Evolutionary conservation across 352 stramenopile genomes (phyloP).

Genomic region (Pythium periplocum): DNA sequence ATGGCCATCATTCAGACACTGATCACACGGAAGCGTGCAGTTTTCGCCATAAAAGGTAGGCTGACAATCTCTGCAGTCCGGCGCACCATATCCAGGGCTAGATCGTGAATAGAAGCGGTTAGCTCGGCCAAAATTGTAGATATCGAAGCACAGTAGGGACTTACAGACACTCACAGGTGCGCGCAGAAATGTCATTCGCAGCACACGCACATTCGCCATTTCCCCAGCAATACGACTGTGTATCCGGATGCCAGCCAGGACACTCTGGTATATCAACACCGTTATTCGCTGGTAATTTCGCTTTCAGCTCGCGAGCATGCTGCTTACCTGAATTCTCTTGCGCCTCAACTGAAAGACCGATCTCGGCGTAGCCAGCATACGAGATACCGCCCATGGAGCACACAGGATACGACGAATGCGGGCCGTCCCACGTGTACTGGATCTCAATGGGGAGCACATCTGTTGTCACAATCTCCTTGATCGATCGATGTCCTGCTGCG

Average conservation of each 20-base stretch:
- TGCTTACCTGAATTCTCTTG: conserved; percentile 63
- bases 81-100: conserved; percentile 57
- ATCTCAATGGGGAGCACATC: conserved; percentile 41
- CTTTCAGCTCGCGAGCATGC: no score
- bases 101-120: not conserved
- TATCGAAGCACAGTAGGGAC: conserved; percentile 1
- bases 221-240: conserved; percentile 40
- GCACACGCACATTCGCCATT: conserved; percentile 73
- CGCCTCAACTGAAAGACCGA: conserved; percentile 78
- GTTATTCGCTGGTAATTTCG: no score
- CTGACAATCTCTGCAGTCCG: conserved; percentile 65
- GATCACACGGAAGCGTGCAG: conserved; percentile 56
- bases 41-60: conserved; percentile 45
- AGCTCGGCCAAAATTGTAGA: no score
- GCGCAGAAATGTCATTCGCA: conserved; percentile 47
- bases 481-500: conserved; percentile 49
- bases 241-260: conserved; percentile 63
- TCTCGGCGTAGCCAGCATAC: conserved; percentile 63
- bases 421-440: conserved; percentile 52
- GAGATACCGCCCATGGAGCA: conserved; percentile 81
- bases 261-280: conserved; percentile 27
- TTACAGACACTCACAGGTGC: conserved; percentile 50
- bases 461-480: conserved; percentile 45
- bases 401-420: conserved; percentile 42
- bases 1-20: conserved; percentile 67